Evolutionary conservation across 192 early-diverging fungal species (phyloP), one percentile per base, ranked within the genome.

Genomic region (Chytriomyces hyalinus): DNA sequence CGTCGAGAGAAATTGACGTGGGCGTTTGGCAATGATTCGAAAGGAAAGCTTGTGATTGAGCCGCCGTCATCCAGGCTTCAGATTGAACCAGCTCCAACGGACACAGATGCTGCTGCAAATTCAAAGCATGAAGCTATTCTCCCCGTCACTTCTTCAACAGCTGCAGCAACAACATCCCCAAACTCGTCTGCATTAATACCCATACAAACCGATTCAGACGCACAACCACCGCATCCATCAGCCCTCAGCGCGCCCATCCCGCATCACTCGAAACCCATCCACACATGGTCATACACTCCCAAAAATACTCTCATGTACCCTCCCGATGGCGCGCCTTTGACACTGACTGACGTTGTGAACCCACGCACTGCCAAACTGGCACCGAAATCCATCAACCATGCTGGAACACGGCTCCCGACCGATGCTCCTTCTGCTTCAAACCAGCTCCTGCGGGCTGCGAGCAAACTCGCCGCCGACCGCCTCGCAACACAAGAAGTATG

Each of bases 241-340:
- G 26, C 24, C 13, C 11, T 43, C 64, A 65, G 15, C 13, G 64
- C 28, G 13, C 11, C 26, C 13, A 24, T 15, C 17, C 26, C 64
- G 17, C 64, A 45, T 45, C 44, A 62, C 49, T 26, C 69, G 15
- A 78, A 63, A 44, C 9, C 49, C 11, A 49, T 57, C 11, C 67
- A 80, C 20, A 47, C 57, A 20, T 20, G 44, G 47, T 24, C 81
- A 20, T 57, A 57, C 5, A 57, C 53, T 20, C 85, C 90, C n/a
- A 88, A 86, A 53, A 93, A 92, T 67, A 51, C 88, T 0, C 76
- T 94, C n/a, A 93, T 94, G 92, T 93, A 94, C 76, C 80, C 80
- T 64, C 91, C 90, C 0, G 88, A 92, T 43, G 88, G 84, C 11
- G 87, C 64, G 26, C 84, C 76, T 47, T 76, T 70, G 47, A 86